Evolutionary conservation across 1,284 basidiomycete species (phyloP), one percentile per base, ranked within the genome.

Genomic region (Pholiota adiposa): DNA sequence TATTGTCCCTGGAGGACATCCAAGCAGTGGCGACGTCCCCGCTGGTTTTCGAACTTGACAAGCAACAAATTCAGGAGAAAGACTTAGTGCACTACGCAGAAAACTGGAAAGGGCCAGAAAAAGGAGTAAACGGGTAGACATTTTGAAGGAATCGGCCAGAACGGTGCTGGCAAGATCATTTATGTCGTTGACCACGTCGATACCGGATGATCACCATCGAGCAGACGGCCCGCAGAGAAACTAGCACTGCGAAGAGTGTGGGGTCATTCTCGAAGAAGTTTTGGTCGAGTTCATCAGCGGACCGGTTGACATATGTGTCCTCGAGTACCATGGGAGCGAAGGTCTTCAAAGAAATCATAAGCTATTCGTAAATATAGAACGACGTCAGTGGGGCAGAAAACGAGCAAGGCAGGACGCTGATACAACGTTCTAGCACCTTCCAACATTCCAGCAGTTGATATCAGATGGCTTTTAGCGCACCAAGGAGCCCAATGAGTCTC

Each of bases 1-100:
- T 4, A 88, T 73, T 0, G 85, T 88, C 16, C 83, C 84, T 2
- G 60, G 7, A 3, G 82, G 82, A 65, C 86, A 88, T n/a, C 83
- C 83, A 1, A 59, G n/a, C 11, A 85, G 67, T 3, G 84, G 79
- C 2, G 83, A 82, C 2, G 67, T 49, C 0, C 64, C 63, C 0
- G 56, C 33, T 2, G 78, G 66, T 60, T 86, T 86, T 66, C 81
- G 75, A 23, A 83, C 65, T 62, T 87, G 86, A 63, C 86, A 88
- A 5, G 71, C 48, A 21, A 79, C 54, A 63, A 80, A 82, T 27
- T 67, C 54, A 0, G 83, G 77, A 4, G 86, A 87, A 41, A 86
- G 72, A 9, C 77, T 73, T 5, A 61, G 38, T 6, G 21, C 50
- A n/a, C 41, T 21, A 3, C 29, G 48, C 2, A 59, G 23, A 27